Evolutionary conservation across 768 basidiomycete species (phyloP), one percentile per base, ranked within the genome.

Genomic region (Lepiota venenata): DNA sequence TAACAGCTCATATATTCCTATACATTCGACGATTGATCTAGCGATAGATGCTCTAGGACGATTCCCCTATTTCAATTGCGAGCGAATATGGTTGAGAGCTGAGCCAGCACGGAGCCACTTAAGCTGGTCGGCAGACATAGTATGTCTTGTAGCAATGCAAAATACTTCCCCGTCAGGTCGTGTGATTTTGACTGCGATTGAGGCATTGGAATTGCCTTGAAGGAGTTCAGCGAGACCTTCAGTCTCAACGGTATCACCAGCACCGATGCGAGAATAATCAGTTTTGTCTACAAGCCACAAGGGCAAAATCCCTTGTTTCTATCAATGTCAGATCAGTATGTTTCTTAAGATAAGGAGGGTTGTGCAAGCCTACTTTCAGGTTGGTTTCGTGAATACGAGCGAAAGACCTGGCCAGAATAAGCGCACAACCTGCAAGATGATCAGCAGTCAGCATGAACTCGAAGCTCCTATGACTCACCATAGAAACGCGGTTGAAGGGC

Each of bases 331-430:
- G 54, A 49, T 61, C 25, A 56, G 56, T 55, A 40, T 58, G 55
- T 21, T 41, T 41, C 20, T 20, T 39, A 16, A 42, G 18, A 22
- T 11, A 9, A 42, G 20, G 52, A 14, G 40, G 4, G 32, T 11
- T 25, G 16, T 27, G 6, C 10, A 39, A 9, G 50, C 77, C 37
- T 58, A 89, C 93, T 77, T 97, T 97, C 55, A 98, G 72, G 69
- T 98, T 98, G 5, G 95, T 96, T 74, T 98, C 97, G 66, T 99
- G 97, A 47, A 99, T 99, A 47, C 97, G 88, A 60, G 97, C 97
- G 64, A 99, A 98, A 1, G 94, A 98, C 18, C 93, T 78, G 0
- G 93, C 93, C 53, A 97, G 68, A 61, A 98, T 94, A 75, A 93
- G 74, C 4, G 80, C 82, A 63, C 93, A 93, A 15, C 96, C 92